These are phyloP conservation scores for Claviceps capensis DNA, from an alignment of 2,329 filamentous ascomycete genomes.

Conservation along the genomic window DNA sequence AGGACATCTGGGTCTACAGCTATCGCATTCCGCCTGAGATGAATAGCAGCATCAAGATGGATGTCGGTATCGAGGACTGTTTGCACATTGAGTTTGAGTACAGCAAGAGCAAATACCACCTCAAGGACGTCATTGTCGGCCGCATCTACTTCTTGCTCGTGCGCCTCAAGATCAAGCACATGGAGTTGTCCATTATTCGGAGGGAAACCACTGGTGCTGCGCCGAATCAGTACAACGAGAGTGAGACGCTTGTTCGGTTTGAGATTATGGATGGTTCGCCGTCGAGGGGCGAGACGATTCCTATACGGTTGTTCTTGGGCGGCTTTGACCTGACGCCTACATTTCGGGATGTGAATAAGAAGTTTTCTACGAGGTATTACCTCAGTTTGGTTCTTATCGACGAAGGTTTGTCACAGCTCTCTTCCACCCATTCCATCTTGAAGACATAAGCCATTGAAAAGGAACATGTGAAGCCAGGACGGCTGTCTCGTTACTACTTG, in stretches of 20 bases:
- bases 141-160: constrained; percentile 97
- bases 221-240: constrained; percentile 99
- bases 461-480: too few relatives aligned
- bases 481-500: too few relatives aligned
- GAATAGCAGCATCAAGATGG: constrained; percentile 99
- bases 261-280: constrained; percentile 99
- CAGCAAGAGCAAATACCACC: constrained; percentile 96
- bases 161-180: constrained; percentile 97
- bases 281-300: constrained; percentile 85
- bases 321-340: constrained; percentile 96
- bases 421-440: too few relatives aligned
- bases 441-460: too few relatives aligned
- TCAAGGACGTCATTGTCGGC: constrained; percentile 97
- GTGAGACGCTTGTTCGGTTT: constrained; percentile 91
- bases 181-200: constrained; percentile 96
- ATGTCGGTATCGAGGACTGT: constrained; percentile 98
- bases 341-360: constrained; percentile 99
- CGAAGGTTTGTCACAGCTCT: constrained; percentile 48
- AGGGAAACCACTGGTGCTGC: constrained; percentile 92
- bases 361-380: constrained; percentile 97
- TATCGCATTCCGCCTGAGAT: constrained; percentile 97
- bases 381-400: constrained; percentile 91
- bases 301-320: constrained; percentile 90
- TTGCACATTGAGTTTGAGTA: constrained; percentile 99
- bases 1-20: constrained; percentile 99